Conservation (phyloP, 2,329 filamentous ascomycete genomes). For the Pseudogymnoascus sp. region DNA sequence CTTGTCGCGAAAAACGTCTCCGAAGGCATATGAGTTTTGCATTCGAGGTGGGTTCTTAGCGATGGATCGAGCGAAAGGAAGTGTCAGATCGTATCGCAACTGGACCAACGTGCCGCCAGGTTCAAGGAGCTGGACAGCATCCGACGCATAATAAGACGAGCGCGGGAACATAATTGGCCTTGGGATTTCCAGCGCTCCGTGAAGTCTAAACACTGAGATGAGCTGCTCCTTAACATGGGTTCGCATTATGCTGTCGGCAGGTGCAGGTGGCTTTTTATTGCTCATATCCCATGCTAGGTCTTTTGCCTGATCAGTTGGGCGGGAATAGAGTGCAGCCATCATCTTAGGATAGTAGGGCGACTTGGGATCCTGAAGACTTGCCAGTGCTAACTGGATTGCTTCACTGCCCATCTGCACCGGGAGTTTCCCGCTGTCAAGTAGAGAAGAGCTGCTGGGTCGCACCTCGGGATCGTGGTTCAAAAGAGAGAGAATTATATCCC, state of each 20-base stretch:
- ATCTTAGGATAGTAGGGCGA: conserved; percentile 88
- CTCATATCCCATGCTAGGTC: conserved; percentile 73
- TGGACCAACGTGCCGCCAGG: conserved; percentile 80
- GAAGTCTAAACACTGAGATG: conserved; percentile 71
- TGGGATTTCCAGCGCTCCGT: conserved; percentile 77
- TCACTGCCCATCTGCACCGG: conserved; percentile 91
- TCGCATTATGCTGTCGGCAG: conserved; percentile 56
- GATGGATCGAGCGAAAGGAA: conserved; percentile 78
- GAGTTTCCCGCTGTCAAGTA: conserved; percentile 77
- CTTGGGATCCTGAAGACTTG: conserved; percentile 69
- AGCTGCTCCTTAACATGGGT: conserved; percentile 67
- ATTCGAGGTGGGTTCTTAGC: conserved; percentile 62
- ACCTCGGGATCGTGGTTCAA: conserved; percentile 76
- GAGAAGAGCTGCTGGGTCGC: conserved; percentile 71
- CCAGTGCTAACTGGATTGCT: conserved; percentile 73
- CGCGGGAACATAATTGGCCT: conserved; percentile 72
- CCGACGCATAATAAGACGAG: conserved; percentile 66
- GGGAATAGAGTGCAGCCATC: conserved; percentile 71
- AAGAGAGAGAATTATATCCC: conserved; percentile 69
- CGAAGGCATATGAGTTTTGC: conserved; percentile 78
- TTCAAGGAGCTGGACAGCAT: conserved; percentile 74
- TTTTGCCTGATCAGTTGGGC: conserved; percentile 65
- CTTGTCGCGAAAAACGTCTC: conserved; percentile 75
- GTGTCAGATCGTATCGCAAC: conserved; percentile 85
- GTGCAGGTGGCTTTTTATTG: conserved; percentile 27